Evolutionary conservation across 75 land plant species (phyloP).

Genomic region (Pinus albicaulis): DNA sequence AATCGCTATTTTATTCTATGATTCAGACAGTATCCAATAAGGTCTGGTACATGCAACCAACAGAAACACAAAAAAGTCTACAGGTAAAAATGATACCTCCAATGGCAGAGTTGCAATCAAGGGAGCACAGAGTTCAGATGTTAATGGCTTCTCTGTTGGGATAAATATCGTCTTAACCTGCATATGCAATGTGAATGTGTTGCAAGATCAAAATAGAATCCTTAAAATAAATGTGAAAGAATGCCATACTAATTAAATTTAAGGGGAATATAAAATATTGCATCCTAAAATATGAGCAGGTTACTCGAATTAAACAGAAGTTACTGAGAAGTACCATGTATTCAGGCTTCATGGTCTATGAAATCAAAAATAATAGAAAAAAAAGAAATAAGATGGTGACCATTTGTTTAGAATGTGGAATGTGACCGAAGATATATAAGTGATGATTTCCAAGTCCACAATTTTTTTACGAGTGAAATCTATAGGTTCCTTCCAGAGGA

Average conservation of each 20-base stretch:
- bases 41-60: background rate
- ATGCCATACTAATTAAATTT: background rate
- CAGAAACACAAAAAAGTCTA: background rate
- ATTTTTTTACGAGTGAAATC: background rate
- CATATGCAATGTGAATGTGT: background rate
- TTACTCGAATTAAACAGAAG: background rate
- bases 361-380: background rate
- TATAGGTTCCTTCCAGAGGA: background rate
- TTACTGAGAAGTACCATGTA: too few species aligned
- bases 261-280: too few species aligned
- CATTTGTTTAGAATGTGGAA: background rate
- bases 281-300: background rate
- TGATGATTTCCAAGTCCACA: background rate
- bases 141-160: conserved; percentile 72
- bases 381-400: background rate
- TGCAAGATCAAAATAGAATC: background rate
- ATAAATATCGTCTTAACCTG: conserved; percentile 87
- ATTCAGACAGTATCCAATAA: background rate
- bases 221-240: background rate
- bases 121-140: conserved; percentile 76
- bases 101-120: conserved; percentile 91
- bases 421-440: background rate
- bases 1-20: background rate
- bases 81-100: conserved; percentile 53
- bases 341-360: background rate